A percentile compares a stretch with the other conserved stretches of the same genome.
Evolutionary conservation across 176 grass and related monocot genomes (phyloP).

Genomic region (Pontederia paniculata): DNA sequence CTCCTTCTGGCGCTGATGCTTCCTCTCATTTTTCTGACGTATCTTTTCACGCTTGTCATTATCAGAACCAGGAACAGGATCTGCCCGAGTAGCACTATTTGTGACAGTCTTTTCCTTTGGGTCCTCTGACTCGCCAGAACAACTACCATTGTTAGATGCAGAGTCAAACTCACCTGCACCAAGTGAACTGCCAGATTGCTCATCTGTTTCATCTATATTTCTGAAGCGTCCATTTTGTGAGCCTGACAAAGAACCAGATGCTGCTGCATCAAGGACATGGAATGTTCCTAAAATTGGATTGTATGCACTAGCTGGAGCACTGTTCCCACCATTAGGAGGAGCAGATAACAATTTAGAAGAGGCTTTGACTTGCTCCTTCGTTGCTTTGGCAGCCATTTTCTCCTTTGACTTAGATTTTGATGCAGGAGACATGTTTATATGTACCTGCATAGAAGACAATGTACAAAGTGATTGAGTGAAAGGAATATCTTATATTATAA

Average conservation of each 20-base stretch:
- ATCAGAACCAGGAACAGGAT: constrained; percentile 73
- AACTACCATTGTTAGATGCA: constrained; percentile 83
- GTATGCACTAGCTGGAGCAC: constrained; percentile 42
- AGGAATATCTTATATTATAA: too few species aligned
- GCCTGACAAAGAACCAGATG: constrained; percentile 31
- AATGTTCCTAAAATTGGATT: constrained; percentile 85
- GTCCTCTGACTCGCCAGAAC: constrained; percentile 83
- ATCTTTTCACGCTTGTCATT: constrained; percentile 95
- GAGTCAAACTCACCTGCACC: constrained; percentile 81
- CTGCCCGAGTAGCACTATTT: constrained; percentile 22
- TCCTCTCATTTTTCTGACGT: constrained; percentile 97
- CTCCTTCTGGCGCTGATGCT: constrained; percentile 96
- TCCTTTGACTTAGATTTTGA: constrained; percentile 86
- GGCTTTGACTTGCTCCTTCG: constrained; percentile 61
- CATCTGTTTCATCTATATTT: constrained; percentile 72
- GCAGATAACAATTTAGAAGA: constrained; percentile 33
- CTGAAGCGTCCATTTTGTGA: constrained; percentile 48
- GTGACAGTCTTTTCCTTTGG: constrained; percentile 54
- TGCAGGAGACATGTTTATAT: constrained; percentile 63
- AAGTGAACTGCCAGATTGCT: constrained; percentile 75
- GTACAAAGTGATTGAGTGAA: too few species aligned
- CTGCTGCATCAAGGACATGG: constrained; percentile 51
- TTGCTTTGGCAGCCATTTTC: constrained; percentile 44
- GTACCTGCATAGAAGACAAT: too few species aligned
- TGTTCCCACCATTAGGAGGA: constrained; percentile 30